Base-by-base conservation (phyloP, 805 yeast species). In the Candida lessepsii region DNA sequence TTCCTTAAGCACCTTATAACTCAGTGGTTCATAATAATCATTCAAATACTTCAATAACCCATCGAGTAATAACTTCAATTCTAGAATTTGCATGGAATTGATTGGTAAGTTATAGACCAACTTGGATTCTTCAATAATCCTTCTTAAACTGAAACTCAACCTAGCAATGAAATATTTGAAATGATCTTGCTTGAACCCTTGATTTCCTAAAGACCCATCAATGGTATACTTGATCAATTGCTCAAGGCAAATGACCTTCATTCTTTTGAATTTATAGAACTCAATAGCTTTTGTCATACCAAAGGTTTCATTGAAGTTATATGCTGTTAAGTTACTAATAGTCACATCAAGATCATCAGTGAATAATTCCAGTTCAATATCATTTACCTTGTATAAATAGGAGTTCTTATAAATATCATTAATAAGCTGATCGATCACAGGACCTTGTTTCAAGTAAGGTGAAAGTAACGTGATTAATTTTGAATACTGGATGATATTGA, bases 101-200 rank as follows among this genome's bases (percentile, higher is more conserved):
- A 85, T 64, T 1, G 97, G 97, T 38, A 75, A 75, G 21, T 58
- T 65, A 25, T 80, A 76, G 5, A 82, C 54, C 9, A 89, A 60
- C 23, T 70, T 74, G 37, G 72, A 75, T 47, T 85, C 89, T 11
- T 83, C 77, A 5, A 85, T 64, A 45, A 77, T 81, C 43, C 83
- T 76, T 40, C 83, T 70, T 31, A 90, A 60, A 0, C 78, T 72
- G 45, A 85, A 70, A 0, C 84, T 78, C 18, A 75, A 63, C 29
- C 96, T 68, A 14, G 80, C 68, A 0, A 77, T 58, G 23, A 86
- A 66, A 49, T 66, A 82, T 2, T 49, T 42, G 38, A 49, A 48
- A 29, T 53, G 42, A 9, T 50, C 18, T 4, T 13, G 5, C 2
- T 24, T 23, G 13, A 40, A 40, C 15, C 45, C 21, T 37, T 36